Evolutionary conservation across 192 early-diverging fungal genomes (phyloP).

Genomic region (Coemansia sp.): DNA sequence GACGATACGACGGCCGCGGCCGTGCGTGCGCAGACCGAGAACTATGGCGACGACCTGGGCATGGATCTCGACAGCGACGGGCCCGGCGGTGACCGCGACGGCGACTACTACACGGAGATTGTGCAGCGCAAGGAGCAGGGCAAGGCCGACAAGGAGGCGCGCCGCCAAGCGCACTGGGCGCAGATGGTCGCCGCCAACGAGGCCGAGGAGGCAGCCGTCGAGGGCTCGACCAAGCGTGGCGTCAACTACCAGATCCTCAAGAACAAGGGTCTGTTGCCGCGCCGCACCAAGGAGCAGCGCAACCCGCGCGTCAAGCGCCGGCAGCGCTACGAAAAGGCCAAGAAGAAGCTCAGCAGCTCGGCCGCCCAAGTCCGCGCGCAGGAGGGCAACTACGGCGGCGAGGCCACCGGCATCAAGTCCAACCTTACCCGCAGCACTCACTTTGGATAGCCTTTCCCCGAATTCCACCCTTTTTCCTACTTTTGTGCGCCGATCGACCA

Average conservation of each 20-base stretch:
- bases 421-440: constrained; percentile 75
- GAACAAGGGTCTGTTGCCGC: constrained; percentile 92
- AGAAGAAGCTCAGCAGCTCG: constrained; percentile 83
- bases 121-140: constrained; percentile 42
- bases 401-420: constrained; percentile 90
- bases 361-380: constrained; percentile 65
- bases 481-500: too few species aligned
- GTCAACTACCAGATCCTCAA: constrained; percentile 87
- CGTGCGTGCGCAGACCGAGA: constrained; percentile 8
- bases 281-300: constrained; percentile 85
- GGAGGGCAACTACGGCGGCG: constrained; percentile 80
- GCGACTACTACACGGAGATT: constrained; percentile 54
- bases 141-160: constrained; percentile 50
- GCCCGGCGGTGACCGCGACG: constrained; percentile 32
- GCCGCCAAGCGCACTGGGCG: constrained; percentile 39
- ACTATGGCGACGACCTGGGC: constrained; percentile 51
- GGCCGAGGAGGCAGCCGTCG: constrained; percentile 48
- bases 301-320: constrained; percentile 93
- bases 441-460: constrained; percentile 40
- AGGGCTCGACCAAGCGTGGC: constrained; percentile 62
- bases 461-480: neutral
- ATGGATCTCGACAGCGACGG: constrained; percentile 54
- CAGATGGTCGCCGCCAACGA: constrained; percentile 41
- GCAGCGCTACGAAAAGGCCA: constrained; percentile 79
- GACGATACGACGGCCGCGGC: constrained; percentile 16